These are phyloP conservation scores for Phytophthora palmivora DNA, from an alignment of 352 stramenopile genomes.

Conservation along the genomic window DNA sequence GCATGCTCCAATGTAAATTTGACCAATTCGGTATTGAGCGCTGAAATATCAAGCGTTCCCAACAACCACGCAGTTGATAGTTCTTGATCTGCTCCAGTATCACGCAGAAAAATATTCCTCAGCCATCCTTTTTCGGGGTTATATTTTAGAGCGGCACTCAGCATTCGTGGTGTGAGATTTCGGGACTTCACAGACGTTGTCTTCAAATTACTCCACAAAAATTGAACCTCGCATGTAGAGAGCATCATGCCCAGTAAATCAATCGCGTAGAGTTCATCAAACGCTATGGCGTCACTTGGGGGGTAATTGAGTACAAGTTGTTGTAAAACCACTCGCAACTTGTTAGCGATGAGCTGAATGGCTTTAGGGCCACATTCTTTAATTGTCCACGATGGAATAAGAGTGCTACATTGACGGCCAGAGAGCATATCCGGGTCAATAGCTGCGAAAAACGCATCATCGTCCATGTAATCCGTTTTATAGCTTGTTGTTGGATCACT, in stretches of 20 bases:
- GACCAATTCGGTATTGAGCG: conserved; percentile 28
- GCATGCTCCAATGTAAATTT: conserved; percentile 25
- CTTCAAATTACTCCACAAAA: conserved; percentile 63
- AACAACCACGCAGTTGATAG: conserved; percentile 68
- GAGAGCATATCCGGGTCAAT: neutral
- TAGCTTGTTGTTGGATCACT: conserved; percentile 1
- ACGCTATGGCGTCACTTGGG: conserved; percentile 27
- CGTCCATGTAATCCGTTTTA: conserved; percentile 52
- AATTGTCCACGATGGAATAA: conserved; percentile 27
- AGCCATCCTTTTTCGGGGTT: conserved; percentile 73
- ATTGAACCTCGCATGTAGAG: conserved; percentile 63
- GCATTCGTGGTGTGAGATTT: conserved; percentile 63
- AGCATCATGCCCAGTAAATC: conserved; percentile 73
- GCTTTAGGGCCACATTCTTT: conserved; percentile 35
- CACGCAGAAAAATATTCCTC: conserved; percentile 63
- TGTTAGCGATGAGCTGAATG: conserved; percentile 37
- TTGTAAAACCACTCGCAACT: conserved; percentile 57
- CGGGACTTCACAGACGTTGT: conserved; percentile 46
- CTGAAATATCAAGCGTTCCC: conserved; percentile 64
- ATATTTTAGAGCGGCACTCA: conserved; percentile 68
- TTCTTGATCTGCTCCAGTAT: conserved; percentile 60
- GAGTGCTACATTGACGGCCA: neutral
- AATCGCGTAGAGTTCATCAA: conserved; percentile 68
- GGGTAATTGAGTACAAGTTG: conserved; percentile 67
- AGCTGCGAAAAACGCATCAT: conserved; percentile 15